A percentile compares a stretch with the other conserved stretches of the same genome.
These are phyloP conservation scores for Microglena sp. DNA, from an alignment of 139 green algal genomes.

Conservation along the genomic window DNA sequence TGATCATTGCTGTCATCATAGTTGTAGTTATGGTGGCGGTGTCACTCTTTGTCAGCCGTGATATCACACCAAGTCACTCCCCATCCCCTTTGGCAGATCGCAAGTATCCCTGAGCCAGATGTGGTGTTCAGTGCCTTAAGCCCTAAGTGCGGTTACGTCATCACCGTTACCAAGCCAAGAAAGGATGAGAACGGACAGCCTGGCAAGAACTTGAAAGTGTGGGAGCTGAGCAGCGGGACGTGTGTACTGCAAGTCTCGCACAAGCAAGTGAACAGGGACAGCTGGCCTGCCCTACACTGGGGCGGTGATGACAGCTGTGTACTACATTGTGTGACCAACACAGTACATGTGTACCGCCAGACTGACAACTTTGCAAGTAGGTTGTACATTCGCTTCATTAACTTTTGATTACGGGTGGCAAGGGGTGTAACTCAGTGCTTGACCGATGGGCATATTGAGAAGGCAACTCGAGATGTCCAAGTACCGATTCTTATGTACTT, in stretches of 20 bases:
- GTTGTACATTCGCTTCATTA: neutral
- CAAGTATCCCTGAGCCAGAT: constrained; percentile 3
- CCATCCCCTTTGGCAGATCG: too few species aligned
- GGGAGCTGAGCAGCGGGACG: constrained; percentile 30
- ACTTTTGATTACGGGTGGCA: too few species aligned
- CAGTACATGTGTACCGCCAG: constrained; percentile 71
- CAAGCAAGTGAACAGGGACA: constrained; percentile 42
- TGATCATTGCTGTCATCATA: too few species aligned
- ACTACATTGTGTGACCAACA: constrained; percentile 69
- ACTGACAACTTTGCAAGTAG: constrained; percentile 42
- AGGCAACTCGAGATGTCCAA: too few species aligned
- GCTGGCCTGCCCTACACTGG: constrained; percentile 74
- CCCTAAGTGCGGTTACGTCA: constrained; percentile 33
- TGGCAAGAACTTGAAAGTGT: constrained; percentile 64
- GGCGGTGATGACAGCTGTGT: constrained; percentile 48
- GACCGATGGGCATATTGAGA: too few species aligned
- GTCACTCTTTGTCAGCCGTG: too few species aligned
- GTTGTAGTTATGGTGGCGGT: too few species aligned
- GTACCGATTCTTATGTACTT: too few species aligned
- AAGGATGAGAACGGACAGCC: constrained; percentile 34
- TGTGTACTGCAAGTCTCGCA: constrained; percentile 43
- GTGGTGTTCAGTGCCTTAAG: constrained; percentile 39
- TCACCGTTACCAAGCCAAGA: constrained; percentile 47
- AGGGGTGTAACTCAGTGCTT: neutral
- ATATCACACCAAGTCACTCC: too few species aligned